A percentile compares a stretch with the other conserved stretches of the same genome.
Conservation (phyloP, 2,329 filamentous ascomycete species). For the Clarireedia paspali region DNA sequence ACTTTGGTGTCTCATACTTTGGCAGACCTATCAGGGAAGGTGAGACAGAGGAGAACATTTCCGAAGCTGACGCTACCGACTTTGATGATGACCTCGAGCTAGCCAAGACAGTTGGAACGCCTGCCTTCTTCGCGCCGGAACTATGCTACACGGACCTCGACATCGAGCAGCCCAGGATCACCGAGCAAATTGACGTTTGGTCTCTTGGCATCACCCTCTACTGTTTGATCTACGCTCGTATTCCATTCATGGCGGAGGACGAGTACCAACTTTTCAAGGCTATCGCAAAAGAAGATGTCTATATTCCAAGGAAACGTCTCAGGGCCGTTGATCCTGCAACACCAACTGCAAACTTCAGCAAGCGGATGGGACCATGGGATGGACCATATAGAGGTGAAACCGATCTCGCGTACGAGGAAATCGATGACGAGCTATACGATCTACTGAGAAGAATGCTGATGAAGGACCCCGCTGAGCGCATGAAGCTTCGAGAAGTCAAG, state of each 20-base stretch:
- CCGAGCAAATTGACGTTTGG: constrained; percentile 94
- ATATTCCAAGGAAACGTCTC: constrained; percentile 77
- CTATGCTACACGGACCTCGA: constrained; percentile 81
- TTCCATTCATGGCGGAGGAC: constrained; percentile 87
- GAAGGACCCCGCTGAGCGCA: constrained; percentile 84
- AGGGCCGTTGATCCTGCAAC: constrained; percentile 61
- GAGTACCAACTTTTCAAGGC: constrained; percentile 87
- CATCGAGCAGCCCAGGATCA: constrained; percentile 65
- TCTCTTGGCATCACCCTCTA: constrained; percentile 93
- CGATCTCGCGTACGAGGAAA: constrained; percentile 75
- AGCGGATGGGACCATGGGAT: constrained; percentile 37
- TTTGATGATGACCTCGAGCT: constrained; percentile 90
- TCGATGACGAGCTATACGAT: constrained; percentile 74
- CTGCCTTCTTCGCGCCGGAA: constrained; percentile 95
- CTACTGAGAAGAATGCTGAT: constrained; percentile 71
- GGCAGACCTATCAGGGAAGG: constrained; percentile 79
- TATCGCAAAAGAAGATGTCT: constrained; percentile 88
- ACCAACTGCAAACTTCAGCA: constrained; percentile 46
- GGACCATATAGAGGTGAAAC: constrained; percentile 68
- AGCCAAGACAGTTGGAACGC: constrained; percentile 96
- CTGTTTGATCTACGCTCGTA: constrained; percentile 86
- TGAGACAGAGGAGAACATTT: constrained; percentile 65
- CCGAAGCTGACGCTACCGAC: constrained; percentile 76
- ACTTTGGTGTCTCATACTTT: constrained; percentile 97
- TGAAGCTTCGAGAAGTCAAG: constrained; percentile 86